Base-by-base conservation (phyloP, 2,329 filamentous ascomycete genomes). In the Penicillium brevicompactum region DNA sequence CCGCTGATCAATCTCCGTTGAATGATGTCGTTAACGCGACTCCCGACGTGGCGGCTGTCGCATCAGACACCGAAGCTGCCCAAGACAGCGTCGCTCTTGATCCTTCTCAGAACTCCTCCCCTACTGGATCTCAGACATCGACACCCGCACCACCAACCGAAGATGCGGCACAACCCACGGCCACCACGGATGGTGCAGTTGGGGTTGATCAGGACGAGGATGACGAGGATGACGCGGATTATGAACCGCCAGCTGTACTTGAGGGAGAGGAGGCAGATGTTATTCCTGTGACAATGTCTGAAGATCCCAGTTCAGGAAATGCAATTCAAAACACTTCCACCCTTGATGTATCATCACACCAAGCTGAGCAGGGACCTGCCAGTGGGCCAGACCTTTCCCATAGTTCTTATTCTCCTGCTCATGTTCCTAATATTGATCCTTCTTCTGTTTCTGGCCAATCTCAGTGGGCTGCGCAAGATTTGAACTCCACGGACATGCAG, bases 191-290 rank as follows among this genome's bases (percentile, higher is more conserved):
- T 67, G 83, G 82, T 70, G 84, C 84, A 64, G 86, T 86, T 78
- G 81, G 85, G 73, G 80, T 83, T 70, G 84, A 86, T 74, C 83
- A 84, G 70, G 82, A 85, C 69, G 81, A 82, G 67, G 81, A 83
- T 68, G 82, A 84, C 49, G 64, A 72, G 59, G 72, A 73, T 61
- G 75, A 77, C 64, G 72, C 71, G 64, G 75, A 77, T 68, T 77
- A 77, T 71, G 88, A 87, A 72, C 85, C 76, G 59, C 74, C 77
- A 67, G 79, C 76, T 68, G 78, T 74, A 69, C 70, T 78, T 72
- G 74, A 76, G 68, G 72, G 78, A 70, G 74, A 80, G 71, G 76
- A 78, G 75, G 74, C 77, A 68, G 69, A 75, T 71, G 74, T 74
- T 73, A 72, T 72, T 74, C 74, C 76, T 71, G 67, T 78, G 74